These are phyloP conservation scores for Nannizziopsis arthrosporioides DNA, from an alignment of 2,329 filamentous ascomycete species.

Conservation along the genomic window DNA sequence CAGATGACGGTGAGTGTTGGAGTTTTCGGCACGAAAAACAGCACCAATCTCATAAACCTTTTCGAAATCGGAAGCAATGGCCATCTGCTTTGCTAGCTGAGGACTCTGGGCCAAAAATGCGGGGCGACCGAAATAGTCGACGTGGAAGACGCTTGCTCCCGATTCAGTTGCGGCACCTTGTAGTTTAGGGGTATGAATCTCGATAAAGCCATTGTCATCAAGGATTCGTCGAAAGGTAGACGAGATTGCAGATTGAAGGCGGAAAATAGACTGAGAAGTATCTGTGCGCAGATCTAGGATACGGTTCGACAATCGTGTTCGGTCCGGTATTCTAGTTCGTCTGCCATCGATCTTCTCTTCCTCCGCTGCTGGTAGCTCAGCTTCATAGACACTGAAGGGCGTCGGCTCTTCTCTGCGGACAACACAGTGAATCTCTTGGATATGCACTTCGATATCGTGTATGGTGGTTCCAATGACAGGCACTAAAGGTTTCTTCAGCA, in stretches of 20 bases:
- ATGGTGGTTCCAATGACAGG: conserved; percentile 64
- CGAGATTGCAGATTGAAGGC: conserved; percentile 68
- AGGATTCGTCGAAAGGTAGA: conserved; percentile 68
- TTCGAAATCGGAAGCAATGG: conserved; percentile 77
- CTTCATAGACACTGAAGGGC: conserved; percentile 60
- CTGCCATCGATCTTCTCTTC: conserved; percentile 45
- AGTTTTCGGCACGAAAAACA: conserved; percentile 90
- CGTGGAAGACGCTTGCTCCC: conserved; percentile 78
- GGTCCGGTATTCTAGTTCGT: conserved; percentile 54
- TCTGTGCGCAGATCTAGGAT: conserved; percentile 79
- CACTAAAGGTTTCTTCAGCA: conserved; percentile 60
- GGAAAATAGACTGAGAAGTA: conserved; percentile 76
- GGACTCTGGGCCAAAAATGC: conserved; percentile 88
- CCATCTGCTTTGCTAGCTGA: conserved; percentile 87
- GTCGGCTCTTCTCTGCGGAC: conserved; percentile 50
- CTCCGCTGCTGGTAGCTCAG: conserved; percentile 49
- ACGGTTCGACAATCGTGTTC: conserved; percentile 64
- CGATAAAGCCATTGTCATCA: conserved; percentile 66
- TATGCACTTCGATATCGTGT: conserved; percentile 62
- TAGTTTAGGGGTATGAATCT: conserved; percentile 88
- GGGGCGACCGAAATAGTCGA: conserved; percentile 78
- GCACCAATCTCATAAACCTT: conserved; percentile 81
- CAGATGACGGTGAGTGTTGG: conserved; percentile 86
- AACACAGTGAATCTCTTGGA: conserved; percentile 54
- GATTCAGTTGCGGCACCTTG: conserved; percentile 85